Percentiles rank a stretch among this genome's conserved stretches.
Evolutionary conservation across 257 asterid species (phyloP).

Genomic region (Jacaranda mimosifolia): DNA sequence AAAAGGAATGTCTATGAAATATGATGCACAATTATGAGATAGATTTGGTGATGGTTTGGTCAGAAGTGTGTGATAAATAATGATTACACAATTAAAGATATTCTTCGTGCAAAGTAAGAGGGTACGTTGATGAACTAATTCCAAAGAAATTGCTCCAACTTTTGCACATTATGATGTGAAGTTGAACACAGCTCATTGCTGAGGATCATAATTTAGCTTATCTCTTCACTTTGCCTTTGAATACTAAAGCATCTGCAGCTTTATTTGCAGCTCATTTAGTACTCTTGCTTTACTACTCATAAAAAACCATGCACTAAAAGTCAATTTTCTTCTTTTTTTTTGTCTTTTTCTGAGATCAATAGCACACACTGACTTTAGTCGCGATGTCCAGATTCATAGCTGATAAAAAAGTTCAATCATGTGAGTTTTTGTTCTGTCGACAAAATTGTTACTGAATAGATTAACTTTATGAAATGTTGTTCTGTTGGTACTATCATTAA

Average conservation of each 20-base stretch:
- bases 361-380: too few relatives aligned
- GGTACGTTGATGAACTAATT: conserved; percentile 17
- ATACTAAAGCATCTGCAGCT: conserved; percentile 17
- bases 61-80: background rate
- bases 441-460: too few relatives aligned
- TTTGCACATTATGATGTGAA: conserved; percentile 22
- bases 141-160: conserved; percentile 20
- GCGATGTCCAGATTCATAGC: too few relatives aligned
- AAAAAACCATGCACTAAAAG: background rate
- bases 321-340: background rate
- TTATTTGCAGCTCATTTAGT: conserved; percentile 1
- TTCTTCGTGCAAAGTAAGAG: conserved; percentile 7
- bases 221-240: background rate
- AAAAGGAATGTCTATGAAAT: background rate
- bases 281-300: background rate
- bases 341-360: too few relatives aligned
- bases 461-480: too few relatives aligned
- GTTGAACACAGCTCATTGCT: conserved; percentile 29
- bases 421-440: too few relatives aligned
- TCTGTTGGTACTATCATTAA: too few relatives aligned
- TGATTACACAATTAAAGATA: conserved; percentile 23
- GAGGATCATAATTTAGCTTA: conserved; percentile 8
- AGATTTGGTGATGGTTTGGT: background rate
- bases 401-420: too few relatives aligned
- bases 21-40: background rate